phyloP scores from a whole-genome alignment of 768 basidiomycete genomes.

The Termitomyces sp. region DNA sequence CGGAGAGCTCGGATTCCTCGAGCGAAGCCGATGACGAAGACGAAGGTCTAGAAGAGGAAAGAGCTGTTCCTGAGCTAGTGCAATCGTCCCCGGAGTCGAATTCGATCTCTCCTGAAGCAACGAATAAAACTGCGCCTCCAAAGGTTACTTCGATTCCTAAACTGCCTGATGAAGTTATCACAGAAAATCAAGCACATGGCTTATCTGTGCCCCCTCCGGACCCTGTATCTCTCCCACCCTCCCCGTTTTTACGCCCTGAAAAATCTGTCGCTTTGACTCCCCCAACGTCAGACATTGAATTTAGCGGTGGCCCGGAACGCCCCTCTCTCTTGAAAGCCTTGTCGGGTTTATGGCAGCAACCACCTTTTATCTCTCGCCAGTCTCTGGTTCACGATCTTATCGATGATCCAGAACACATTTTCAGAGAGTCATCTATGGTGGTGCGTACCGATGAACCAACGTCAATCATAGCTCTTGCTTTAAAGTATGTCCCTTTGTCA shows the following conservation, averaged over 20 bases:
- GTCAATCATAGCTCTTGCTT: slow-evolving; percentile 92
- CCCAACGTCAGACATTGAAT: slow-evolving; percentile 52
- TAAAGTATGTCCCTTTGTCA: slow-evolving; percentile 57
- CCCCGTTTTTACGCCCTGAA: slow-evolving; percentile 47
- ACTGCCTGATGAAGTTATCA: slow-evolving; percentile 1
- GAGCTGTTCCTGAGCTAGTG: slow-evolving; percentile 20
- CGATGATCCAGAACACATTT: slow-evolving; percentile 87
- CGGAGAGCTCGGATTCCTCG: slow-evolving; percentile 65
- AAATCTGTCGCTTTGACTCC: slow-evolving; percentile 36
- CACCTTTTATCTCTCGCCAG: slow-evolving; percentile 46
- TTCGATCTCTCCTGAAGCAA: slow-evolving; percentile 18
- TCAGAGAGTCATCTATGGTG: slow-evolving; percentile 91
- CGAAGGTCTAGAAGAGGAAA: slow-evolving; percentile 45
- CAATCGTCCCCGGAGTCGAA: slow-evolving; percentile 27
- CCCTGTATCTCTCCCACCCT: slow-evolving; percentile 47
- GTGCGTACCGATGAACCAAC: slow-evolving; percentile 97
- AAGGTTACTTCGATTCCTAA: slow-evolving; percentile 12
- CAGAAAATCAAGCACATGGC: slow-evolving; percentile 1
- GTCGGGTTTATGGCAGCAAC: slow-evolving; percentile 77
- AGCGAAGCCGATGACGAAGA: slow-evolving; percentile 57
- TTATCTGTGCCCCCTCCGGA: slow-evolving; percentile 19
- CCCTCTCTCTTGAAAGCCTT: slow-evolving; percentile 78
- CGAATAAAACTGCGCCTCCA: slow-evolving; percentile 23
- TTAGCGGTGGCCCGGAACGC: slow-evolving; percentile 51
- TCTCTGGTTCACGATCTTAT: slow-evolving; percentile 68